Evolutionary conservation across 352 stramenopile species (phyloP).

Genomic region (Pythium volutum): DNA sequence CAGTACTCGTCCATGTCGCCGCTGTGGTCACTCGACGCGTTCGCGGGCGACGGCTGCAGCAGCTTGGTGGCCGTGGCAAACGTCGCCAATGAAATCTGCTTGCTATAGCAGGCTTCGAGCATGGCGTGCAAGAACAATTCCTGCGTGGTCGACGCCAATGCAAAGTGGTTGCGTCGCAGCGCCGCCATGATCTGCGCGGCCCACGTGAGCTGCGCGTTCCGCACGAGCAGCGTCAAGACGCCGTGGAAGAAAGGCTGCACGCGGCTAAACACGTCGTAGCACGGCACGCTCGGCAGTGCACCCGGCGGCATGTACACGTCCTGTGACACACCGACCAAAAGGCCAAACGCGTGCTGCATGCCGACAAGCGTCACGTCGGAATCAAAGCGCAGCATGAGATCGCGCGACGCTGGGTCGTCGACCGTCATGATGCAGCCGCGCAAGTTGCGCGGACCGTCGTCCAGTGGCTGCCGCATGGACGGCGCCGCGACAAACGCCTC

Average conservation of each 20-base stretch:
- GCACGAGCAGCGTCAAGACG: conserved; percentile 61
- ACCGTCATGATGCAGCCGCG: conserved; percentile 58
- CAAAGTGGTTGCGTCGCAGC: conserved; percentile 47
- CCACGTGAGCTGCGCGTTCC: conserved; percentile 61
- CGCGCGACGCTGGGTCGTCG: conserved; percentile 51
- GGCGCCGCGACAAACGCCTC: conserved; percentile 35
- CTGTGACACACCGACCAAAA: conserved; percentile 75
- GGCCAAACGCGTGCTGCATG: conserved; percentile 57
- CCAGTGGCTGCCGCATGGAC: conserved; percentile 22
- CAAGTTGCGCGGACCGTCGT: conserved; percentile 39
- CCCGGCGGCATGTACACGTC: conserved; percentile 78
- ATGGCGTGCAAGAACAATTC: conserved; percentile 82
- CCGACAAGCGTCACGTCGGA: conserved; percentile 70
- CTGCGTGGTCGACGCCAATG: conserved; percentile 63
- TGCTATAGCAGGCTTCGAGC: conserved; percentile 61
- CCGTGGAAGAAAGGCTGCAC: conserved; percentile 83
- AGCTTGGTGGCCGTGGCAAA: conserved; percentile 50
- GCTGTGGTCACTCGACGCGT: neutral
- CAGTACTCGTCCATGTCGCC: conserved; percentile 77
- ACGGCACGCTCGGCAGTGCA: conserved; percentile 39
- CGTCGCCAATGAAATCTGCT: conserved; percentile 38
- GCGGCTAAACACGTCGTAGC: conserved; percentile 73
- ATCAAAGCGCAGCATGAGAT: conserved; percentile 77
- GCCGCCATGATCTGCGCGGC: conserved; percentile 42
- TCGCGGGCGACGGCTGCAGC: conserved; percentile 30